Evolutionary conservation across 2,329 filamentous ascomycete species (phyloP).

Genomic region (Chaetomiaceae sp.): DNA sequence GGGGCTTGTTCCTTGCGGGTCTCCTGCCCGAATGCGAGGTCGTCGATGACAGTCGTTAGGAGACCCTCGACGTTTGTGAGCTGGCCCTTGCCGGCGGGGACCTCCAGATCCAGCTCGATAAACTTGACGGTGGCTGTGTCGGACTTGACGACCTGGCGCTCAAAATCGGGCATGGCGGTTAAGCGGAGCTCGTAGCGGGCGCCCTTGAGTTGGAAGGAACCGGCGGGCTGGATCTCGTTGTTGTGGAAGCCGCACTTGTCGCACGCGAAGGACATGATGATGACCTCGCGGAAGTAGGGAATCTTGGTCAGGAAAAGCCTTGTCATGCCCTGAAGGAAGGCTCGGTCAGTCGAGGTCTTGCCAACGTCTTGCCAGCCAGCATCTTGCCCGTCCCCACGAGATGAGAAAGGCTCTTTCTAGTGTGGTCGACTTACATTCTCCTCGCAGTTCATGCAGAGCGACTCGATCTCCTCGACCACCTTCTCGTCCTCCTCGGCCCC

Average conservation of each 20-base stretch:
- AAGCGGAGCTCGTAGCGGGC: slow-evolving; percentile 78
- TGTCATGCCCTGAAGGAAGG: slow-evolving; percentile 63
- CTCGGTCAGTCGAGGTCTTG: not conserved
- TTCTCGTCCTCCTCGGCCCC: slow-evolving; percentile 43
- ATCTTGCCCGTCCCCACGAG: too few relatives aligned
- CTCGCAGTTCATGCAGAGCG: slow-evolving; percentile 81
- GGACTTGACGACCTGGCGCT: slow-evolving; percentile 85
- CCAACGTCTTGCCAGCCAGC: too few relatives aligned
- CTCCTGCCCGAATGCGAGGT: slow-evolving; percentile 78
- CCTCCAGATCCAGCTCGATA: slow-evolving; percentile 88
- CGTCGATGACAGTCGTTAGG: slow-evolving; percentile 69
- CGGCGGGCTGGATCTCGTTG: slow-evolving; percentile 89
- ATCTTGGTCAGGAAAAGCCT: slow-evolving; percentile 85
- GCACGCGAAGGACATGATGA: slow-evolving; percentile 95
- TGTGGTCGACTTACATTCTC: slow-evolving; percentile 59
- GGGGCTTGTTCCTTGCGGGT: slow-evolving; percentile 71
- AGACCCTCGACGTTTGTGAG: slow-evolving; percentile 92
- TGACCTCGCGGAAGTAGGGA: slow-evolving; percentile 94
- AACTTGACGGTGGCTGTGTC: slow-evolving; percentile 82
- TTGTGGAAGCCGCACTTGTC: slow-evolving; percentile 85
- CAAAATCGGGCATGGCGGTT: slow-evolving; percentile 67
- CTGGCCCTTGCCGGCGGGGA: slow-evolving; percentile 84
- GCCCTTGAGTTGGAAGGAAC: slow-evolving; percentile 85
- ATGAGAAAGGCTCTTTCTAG: too few relatives aligned
- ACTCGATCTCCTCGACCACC: slow-evolving; percentile 66